Evolutionary conservation across 768 basidiomycete genomes (phyloP).

Genomic region (Tulasnella calospora): DNA sequence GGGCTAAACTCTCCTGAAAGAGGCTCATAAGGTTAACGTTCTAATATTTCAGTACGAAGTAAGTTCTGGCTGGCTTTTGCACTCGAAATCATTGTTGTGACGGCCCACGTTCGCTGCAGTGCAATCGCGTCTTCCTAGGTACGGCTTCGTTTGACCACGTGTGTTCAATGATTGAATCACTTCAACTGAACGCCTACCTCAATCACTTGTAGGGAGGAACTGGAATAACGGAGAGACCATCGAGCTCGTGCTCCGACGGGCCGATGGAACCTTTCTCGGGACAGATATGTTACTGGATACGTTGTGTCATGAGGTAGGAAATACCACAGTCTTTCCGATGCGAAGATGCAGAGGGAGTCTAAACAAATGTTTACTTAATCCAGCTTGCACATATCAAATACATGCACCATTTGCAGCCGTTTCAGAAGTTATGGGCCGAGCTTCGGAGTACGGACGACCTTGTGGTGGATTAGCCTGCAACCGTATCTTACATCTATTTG

Average conservation of each 20-base stretch:
- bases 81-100: background rate
- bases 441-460: conserved; percentile 37
- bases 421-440: conserved; percentile 68
- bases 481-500: background rate
- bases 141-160: background rate
- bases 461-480: background rate
- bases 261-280: conserved; percentile 56
- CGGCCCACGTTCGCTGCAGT: conserved; percentile 6
- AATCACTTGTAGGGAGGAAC: conserved; percentile 51
- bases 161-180: background rate
- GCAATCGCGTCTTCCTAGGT: conserved; percentile 25
- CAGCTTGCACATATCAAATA: conserved; percentile 85
- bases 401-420: conserved; percentile 72
- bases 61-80: background rate
- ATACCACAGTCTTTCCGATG: background rate
- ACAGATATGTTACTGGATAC: conserved; percentile 68
- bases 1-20: conserved; percentile 6
- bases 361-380: background rate
- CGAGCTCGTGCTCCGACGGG: conserved; percentile 67
- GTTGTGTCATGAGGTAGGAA: conserved; percentile 73
- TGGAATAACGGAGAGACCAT: conserved; percentile 81
- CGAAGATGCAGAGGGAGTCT: background rate
- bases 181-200: background rate
- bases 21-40: background rate
- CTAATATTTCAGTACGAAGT: conserved; percentile 23